A percentile compares a stretch with the other conserved stretches of the same genome.
Evolutionary conservation across 2,329 filamentous ascomycete genomes (phyloP).

Genomic region (Cadophora malorum): DNA sequence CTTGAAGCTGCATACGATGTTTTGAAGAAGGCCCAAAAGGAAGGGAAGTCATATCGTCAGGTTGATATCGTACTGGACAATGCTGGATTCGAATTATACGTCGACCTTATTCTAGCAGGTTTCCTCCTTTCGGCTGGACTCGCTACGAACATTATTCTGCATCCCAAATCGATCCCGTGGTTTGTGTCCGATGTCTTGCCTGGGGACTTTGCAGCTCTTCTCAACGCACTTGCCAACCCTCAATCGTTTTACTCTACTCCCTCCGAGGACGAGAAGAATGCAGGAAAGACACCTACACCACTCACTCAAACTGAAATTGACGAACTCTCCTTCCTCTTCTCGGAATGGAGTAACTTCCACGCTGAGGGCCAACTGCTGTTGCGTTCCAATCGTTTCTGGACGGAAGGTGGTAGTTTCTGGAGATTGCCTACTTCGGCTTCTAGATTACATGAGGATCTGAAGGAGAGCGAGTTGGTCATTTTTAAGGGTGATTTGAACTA

Average conservation of each 20-base stretch:
- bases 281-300: conserved; percentile 62
- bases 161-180: conserved; percentile 96
- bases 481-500: conserved; percentile 99
- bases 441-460: conserved; percentile 76
- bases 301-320: conserved; percentile 71
- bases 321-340: conserved; percentile 78
- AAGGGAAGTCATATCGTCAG: conserved; percentile 70
- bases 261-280: conserved; percentile 68
- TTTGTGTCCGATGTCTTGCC: conserved; percentile 96
- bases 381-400: conserved; percentile 91
- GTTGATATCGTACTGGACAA: conserved; percentile 98
- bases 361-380: conserved; percentile 83
- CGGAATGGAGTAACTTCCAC: conserved; percentile 81
- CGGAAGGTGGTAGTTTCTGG: conserved; percentile 86
- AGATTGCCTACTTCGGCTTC: conserved; percentile 74
- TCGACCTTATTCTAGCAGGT: conserved; percentile 89
- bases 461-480: conserved; percentile 83
- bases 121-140: conserved; percentile 86
- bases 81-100: conserved; percentile 95
- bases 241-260: conserved; percentile 79
- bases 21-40: conserved; percentile 68
- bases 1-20: conserved; percentile 73
- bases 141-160: conserved; percentile 85
- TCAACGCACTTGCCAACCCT: conserved; percentile 80
- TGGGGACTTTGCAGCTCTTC: conserved; percentile 80